These are phyloP conservation scores for Oryza nivara DNA, from an alignment of 176 grass and related monocot species.

Conservation along the genomic window DNA sequence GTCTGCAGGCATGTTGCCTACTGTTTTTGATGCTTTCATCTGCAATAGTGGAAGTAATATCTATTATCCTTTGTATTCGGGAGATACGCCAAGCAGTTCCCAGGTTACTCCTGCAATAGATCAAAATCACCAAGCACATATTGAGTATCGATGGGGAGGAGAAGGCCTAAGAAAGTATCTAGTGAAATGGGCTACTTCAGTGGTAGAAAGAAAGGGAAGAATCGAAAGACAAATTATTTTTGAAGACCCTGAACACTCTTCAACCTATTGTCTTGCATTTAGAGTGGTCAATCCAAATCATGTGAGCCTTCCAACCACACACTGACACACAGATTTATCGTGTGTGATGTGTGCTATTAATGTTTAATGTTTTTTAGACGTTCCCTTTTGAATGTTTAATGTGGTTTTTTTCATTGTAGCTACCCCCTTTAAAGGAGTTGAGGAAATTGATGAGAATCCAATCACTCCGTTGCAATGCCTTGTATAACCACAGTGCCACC, in stretches of 20 bases:
- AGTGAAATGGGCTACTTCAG: slow-evolving; percentile 71
- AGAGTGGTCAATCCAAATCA: slow-evolving; percentile 75
- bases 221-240: slow-evolving; percentile 74
- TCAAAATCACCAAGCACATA: slow-evolving; percentile 87
- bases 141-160: slow-evolving; percentile 93
- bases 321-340: background rate
- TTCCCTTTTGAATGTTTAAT: slow-evolving; percentile 15
- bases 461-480: slow-evolving; percentile 70
- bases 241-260: slow-evolving; percentile 77
- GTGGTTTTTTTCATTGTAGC: slow-evolving; percentile 40
- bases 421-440: slow-evolving; percentile 65
- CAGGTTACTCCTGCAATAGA: slow-evolving; percentile 70
- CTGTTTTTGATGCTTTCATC: slow-evolving; percentile 93
- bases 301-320: slow-evolving; percentile 57
- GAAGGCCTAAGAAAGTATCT: slow-evolving; percentile 95
- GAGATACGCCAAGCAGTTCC: slow-evolving; percentile 57
- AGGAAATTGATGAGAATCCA: slow-evolving; percentile 80
- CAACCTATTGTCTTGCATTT: slow-evolving; percentile 83
- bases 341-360: background rate
- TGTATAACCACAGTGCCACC: slow-evolving; percentile 69
- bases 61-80: slow-evolving; percentile 78
- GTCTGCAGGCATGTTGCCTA: slow-evolving; percentile 62
- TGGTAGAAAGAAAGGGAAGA: slow-evolving; percentile 68
- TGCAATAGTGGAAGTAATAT: slow-evolving; percentile 91
- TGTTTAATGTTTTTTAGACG: background rate